Evolutionary conservation across 495 filamentous ascomycete genomes (phyloP).

Genomic region (Chaetomium tenue): DNA sequence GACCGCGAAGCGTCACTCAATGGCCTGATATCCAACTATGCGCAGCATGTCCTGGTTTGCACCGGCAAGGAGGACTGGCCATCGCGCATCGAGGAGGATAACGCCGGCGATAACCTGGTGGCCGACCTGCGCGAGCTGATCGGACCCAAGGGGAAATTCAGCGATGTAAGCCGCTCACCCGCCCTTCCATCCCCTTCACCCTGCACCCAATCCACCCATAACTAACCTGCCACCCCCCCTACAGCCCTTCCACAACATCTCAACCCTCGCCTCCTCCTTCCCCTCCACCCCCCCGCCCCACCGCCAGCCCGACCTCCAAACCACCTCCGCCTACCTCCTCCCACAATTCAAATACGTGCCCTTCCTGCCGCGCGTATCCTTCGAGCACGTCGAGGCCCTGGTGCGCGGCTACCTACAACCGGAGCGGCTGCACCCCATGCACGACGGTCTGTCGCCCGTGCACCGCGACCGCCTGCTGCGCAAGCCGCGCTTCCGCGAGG

Average conservation of each 20-base stretch:
- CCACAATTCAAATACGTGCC: conserved; percentile 78
- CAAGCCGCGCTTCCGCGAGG: conserved; percentile 42
- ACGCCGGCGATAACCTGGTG: conserved; percentile 60
- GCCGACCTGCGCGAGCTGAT: conserved; percentile 66
- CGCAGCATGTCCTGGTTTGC: conserved; percentile 76
- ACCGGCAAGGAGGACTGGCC: conserved; percentile 82
- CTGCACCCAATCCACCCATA: neutral
- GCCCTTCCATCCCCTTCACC: neutral
- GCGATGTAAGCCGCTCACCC: conserved; percentile 65
- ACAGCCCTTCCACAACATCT: conserved; percentile 77
- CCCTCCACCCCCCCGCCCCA: conserved; percentile 39
- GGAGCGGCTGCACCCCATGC: conserved; percentile 55
- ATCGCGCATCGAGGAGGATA: conserved; percentile 61
- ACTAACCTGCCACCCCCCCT: neutral
- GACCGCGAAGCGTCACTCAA: conserved; percentile 66
- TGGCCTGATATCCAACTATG: conserved; percentile 74
- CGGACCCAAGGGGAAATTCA: conserved; percentile 62
- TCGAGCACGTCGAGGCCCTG: conserved; percentile 52
- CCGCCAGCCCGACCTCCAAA: conserved; percentile 42
- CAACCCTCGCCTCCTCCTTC: conserved; percentile 71
- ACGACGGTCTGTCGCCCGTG: conserved; percentile 54
- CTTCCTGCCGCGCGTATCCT: conserved; percentile 57
- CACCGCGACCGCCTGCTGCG: conserved; percentile 46
- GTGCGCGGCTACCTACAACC: conserved; percentile 60
- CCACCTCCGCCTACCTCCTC: conserved; percentile 66